Percentiles rank a stretch among this genome's conserved stretches.
Conservation (phyloP, 441 rosid genomes). For the Adansonia grandidieri region DNA sequence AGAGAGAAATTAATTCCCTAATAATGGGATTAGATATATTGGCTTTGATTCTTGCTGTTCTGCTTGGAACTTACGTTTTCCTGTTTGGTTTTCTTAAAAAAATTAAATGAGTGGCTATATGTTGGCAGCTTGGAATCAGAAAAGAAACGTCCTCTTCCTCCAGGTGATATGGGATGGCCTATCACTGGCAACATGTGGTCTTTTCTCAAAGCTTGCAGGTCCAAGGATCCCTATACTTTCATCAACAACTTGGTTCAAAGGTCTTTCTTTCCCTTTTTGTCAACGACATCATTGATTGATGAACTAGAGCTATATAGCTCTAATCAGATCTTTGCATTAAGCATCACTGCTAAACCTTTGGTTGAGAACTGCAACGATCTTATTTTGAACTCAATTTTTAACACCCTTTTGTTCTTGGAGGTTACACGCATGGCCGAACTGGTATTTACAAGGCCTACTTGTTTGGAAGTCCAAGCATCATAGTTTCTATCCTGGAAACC, state of each 20-base stretch:
- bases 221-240: slow-evolving; percentile 40
- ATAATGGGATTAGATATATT: slow-evolving; percentile 16
- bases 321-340: background rate
- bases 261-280: slow-evolving; percentile 18
- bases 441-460: slow-evolving; percentile 44
- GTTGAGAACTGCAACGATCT: background rate
- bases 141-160: slow-evolving; percentile 38
- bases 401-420: background rate
- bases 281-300: too few species aligned
- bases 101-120: slow-evolving; percentile 37
- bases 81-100: slow-evolving; percentile 28
- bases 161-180: slow-evolving; percentile 50
- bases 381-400: background rate
- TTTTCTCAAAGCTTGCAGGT: slow-evolving; percentile 46
- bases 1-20: background rate
- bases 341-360: too few species aligned
- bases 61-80: background rate
- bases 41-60: slow-evolving; percentile 17
- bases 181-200: slow-evolving; percentile 45
- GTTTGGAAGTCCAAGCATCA: slow-evolving; percentile 41
- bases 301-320: too few species aligned
- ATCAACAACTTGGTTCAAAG: slow-evolving; percentile 30
- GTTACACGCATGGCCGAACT: slow-evolving; percentile 33
- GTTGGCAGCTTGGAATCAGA: slow-evolving; percentile 29
- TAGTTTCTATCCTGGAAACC: slow-evolving; percentile 38